Percentiles rank a stretch among this genome's conserved stretches.
Conservation (phyloP, 1,284 basidiomycete species). For the Ceratobasidium sp. region DNA sequence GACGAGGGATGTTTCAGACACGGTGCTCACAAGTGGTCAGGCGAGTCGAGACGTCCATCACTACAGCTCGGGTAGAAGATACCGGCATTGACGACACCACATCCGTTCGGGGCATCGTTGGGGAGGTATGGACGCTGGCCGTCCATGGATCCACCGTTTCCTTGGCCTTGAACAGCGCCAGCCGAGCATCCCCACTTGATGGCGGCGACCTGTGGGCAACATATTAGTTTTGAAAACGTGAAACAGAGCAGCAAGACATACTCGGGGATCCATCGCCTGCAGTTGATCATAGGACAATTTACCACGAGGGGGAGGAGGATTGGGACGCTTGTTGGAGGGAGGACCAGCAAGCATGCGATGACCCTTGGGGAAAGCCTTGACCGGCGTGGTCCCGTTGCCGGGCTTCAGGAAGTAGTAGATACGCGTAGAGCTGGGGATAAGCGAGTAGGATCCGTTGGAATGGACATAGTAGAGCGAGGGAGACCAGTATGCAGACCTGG, state of each 20-base stretch:
- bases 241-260: neutral
- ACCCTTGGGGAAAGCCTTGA: constrained; percentile 18
- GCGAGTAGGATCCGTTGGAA: neutral
- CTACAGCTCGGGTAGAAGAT: constrained; percentile 31
- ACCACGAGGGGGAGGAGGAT: constrained; percentile 2
- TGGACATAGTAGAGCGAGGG: constrained; percentile 13
- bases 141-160: constrained; percentile 19
- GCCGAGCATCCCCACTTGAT: constrained; percentile 34
- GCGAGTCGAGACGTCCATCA: constrained; percentile 32
- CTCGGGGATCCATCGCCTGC: constrained; percentile 35
- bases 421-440: neutral
- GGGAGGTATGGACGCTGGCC: constrained; percentile 35
- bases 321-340: neutral
- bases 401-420: constrained; percentile 36
- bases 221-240: neutral
- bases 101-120: constrained; percentile 25
- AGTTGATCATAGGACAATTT: constrained; percentile 28
- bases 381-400: constrained; percentile 16
- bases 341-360: constrained; percentile 18
- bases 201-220: constrained; percentile 7
- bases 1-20: neutral
- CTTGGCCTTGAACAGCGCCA: constrained; percentile 34
- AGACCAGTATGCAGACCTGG: constrained; percentile 26
- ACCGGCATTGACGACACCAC: constrained; percentile 29
- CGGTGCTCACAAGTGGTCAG: constrained; percentile 26